Evolutionary conservation across 148 eudicot genomes (phyloP), one percentile per base, ranked within the genome.

Genomic region (Salicornia ramosissima): DNA sequence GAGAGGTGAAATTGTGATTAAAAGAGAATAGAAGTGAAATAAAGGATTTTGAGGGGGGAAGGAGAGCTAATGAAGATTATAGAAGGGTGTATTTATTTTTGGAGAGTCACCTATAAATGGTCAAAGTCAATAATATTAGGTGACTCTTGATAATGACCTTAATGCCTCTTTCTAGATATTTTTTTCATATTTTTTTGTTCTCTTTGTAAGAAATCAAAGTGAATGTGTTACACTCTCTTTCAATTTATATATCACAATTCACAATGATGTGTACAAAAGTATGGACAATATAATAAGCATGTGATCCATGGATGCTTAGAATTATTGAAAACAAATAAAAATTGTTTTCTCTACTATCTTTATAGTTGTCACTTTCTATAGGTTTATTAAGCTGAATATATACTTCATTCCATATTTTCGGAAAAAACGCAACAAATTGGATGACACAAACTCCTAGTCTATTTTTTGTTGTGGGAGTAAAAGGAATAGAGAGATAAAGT

Each of bases 81-180:
- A 30, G 9, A 21, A 62, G 25, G 31, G 70, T 69, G 70, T 78
- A 78, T 78, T 78, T 78, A 78, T 78, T 43, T 72, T 29, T 42
- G 73, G 33, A 67, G 73, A 72, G 59, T 53, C 55, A 72, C 63
- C 54, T 66, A 71, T 50, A 36, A 72, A 25, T 73, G 70, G 80
- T 78, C 76, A 78, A 78, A 78, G 80, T 78, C 80, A 78, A 15
- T 16, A 63, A 54, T 42, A 62, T 78, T 73, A 73, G 80, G 80
- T 78, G 59, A 68, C 61, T 68, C n/a, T 78, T 72, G 73, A 77
- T 60, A 40, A 60, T 68, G 80, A 77, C 80, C 47, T 25, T 21
- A 66, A 59, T 62, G 45, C 42, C 63, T 19, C 11, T 51, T 54
- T 57, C 40, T 36, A 24, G 26, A 22, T 51, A 55, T 26, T 49